phyloP scores from a whole-genome alignment of 1,139 yeast genomes.

The Debaryomyces robertsiae region DNA sequence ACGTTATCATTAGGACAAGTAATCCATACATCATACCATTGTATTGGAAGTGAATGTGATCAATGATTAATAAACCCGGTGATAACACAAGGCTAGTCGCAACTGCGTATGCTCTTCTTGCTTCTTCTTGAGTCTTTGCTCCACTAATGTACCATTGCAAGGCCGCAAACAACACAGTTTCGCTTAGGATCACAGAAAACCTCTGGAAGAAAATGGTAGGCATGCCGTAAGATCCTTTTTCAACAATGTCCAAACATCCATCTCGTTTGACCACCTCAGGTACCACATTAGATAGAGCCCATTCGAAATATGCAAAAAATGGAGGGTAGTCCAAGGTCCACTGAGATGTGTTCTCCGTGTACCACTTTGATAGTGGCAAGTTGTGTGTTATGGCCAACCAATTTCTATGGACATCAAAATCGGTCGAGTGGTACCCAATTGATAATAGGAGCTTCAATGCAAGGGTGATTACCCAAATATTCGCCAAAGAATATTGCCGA shows the following conservation, averaged over 20 bases:
- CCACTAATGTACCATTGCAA: conserved; percentile 71
- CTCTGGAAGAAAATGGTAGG: conserved; percentile 85
- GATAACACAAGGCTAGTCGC: conserved; percentile 83
- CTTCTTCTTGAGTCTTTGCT: conserved; percentile 37
- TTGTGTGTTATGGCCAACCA: conserved; percentile 90
- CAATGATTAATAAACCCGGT: conserved; percentile 86
- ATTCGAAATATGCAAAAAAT: conserved; percentile 93
- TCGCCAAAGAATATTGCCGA: conserved; percentile 30
- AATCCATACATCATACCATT: conserved; percentile 93
- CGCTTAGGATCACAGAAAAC: conserved; percentile 75
- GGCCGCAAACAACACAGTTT: conserved; percentile 67
- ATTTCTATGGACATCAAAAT: conserved; percentile 95
- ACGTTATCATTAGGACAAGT: conserved; percentile 69
- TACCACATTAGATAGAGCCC: conserved; percentile 70
- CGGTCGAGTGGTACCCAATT: conserved; percentile 74
- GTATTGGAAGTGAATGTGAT: conserved; percentile 93
- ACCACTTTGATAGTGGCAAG: conserved; percentile 83
- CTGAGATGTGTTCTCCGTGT: conserved; percentile 76
- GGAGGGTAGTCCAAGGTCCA: conserved; percentile 99
- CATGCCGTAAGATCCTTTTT: conserved; percentile 66
- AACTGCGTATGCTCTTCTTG: conserved; percentile 64
- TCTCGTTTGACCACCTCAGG: conserved; percentile 66
- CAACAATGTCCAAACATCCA: conserved; percentile 76
- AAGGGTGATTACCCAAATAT: conserved; percentile 43
- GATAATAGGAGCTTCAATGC: conserved; percentile 41